A percentile compares a stretch with the other conserved stretches of the same genome.
Conservation (phyloP, 116 monocot genomes). For the Zostera marina region DNA sequence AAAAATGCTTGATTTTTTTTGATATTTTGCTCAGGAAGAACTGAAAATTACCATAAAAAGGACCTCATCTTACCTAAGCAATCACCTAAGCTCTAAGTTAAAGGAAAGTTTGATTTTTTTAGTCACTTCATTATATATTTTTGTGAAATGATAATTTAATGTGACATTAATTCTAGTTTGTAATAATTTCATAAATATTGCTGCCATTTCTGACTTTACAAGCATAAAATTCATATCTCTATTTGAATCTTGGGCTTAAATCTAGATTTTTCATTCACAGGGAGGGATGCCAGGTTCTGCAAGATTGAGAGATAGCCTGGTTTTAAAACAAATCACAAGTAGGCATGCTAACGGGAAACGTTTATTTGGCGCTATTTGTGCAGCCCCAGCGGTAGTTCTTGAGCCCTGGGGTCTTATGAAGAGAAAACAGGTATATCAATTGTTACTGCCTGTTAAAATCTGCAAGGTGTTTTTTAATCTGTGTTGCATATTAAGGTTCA, state of each 20-base stretch:
- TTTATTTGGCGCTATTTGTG: constrained; percentile 89
- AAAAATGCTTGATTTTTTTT: too few species aligned
- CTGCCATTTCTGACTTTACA: background rate
- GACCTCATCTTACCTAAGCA: too few species aligned
- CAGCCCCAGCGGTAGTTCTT: constrained; percentile 81
- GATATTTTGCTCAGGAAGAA: background rate
- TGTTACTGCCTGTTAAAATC: too few species aligned
- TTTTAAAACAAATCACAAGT: constrained; percentile 42
- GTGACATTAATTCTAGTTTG: too few species aligned
- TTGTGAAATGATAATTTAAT: too few species aligned
- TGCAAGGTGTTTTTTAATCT: too few species aligned
- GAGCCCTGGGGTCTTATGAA: constrained; percentile 74
- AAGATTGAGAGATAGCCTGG: constrained; percentile 51
- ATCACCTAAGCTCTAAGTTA: too few species aligned
- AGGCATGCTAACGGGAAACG: constrained; percentile 69
- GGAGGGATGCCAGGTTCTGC: constrained; percentile 96
- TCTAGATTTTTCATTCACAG: constrained; percentile 11
- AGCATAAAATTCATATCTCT: background rate
- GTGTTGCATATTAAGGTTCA: too few species aligned
- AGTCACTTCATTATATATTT: too few species aligned
- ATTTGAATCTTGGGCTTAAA: background rate
- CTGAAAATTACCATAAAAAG: too few species aligned
- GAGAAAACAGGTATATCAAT: constrained; percentile 46
- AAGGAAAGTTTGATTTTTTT: too few species aligned
- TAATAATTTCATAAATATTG: too few species aligned